A percentile compares a stretch with the other conserved stretches of the same genome.
phyloP scores from a whole-genome alignment of 2,329 filamentous ascomycete species.

The Domatiomyces globalis region DNA sequence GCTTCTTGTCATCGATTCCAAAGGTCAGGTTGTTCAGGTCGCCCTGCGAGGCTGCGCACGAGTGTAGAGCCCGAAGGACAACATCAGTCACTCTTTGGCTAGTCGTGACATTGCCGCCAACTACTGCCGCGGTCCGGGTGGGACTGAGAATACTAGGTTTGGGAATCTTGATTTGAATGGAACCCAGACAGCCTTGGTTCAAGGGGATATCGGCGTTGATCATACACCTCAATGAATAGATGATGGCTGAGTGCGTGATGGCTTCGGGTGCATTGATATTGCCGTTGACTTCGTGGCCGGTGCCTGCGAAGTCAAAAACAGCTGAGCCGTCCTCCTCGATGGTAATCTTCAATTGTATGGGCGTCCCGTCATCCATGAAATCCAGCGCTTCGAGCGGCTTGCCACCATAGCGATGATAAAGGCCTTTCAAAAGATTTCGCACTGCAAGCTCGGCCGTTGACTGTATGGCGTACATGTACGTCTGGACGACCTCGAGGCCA shows the following conservation, averaged over 20 bases:
- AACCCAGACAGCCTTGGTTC: slow-evolving; percentile 22
- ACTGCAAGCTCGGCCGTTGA: slow-evolving; percentile 24
- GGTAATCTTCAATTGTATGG: slow-evolving; percentile 23
- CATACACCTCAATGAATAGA: slow-evolving; percentile 21
- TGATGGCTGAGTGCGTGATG: slow-evolving; percentile 26
- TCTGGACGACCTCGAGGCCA: slow-evolving; percentile 23
- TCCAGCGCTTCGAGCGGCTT: slow-evolving; percentile 21
- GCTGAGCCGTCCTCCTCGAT: slow-evolving; percentile 24
- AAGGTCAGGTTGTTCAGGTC: slow-evolving; percentile 22
- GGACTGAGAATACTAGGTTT: slow-evolving; percentile 19
- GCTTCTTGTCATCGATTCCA: slow-evolving; percentile 12
- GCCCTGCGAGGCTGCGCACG: slow-evolving; percentile 19
- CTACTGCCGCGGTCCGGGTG: slow-evolving; percentile 20
- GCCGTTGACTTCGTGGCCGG: slow-evolving; percentile 23
- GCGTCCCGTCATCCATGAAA: slow-evolving; percentile 30
- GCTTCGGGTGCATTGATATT: slow-evolving; percentile 27
- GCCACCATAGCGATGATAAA: slow-evolving; percentile 10
- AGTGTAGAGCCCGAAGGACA: slow-evolving; percentile 23
- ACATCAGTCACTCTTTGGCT: slow-evolving; percentile 22
- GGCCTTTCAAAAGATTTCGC: slow-evolving; percentile 20
- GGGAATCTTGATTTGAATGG: slow-evolving; percentile 19
- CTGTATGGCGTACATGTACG: slow-evolving; percentile 30
- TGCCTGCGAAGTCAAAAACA: slow-evolving; percentile 30
- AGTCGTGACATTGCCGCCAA: slow-evolving; percentile 19
- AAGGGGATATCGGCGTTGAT: slow-evolving; percentile 22